These are phyloP conservation scores for Helotiales sp. DNA, from an alignment of 2,329 filamentous ascomycete genomes.

Conservation along the genomic window DNA sequence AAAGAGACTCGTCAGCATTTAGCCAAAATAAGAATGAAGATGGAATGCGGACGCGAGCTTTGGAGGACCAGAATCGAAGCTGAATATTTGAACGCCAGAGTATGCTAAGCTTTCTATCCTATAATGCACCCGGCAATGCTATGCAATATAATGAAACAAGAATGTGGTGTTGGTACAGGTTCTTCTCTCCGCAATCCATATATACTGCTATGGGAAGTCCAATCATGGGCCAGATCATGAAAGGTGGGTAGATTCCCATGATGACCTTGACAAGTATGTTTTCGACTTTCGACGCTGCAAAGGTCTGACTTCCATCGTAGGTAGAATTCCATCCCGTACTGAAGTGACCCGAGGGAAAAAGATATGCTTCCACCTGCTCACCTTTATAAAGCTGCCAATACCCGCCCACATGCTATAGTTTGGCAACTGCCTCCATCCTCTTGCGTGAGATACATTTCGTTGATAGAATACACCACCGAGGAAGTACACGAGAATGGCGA, in stretches of 20 bases:
- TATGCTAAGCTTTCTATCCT: conserved; percentile 28
- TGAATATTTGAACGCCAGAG: conserved; percentile 13
- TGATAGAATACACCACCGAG: conserved; percentile 95
- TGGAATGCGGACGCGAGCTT: not conserved
- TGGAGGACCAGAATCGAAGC: not conserved
- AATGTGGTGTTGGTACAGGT: conserved; percentile 17
- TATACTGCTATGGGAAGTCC: conserved; percentile 3
- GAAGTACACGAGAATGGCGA: conserved; percentile 82
- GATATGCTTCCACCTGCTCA: conserved; percentile 44
- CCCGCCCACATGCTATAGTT: conserved; percentile 94
- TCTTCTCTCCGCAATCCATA: not conserved
- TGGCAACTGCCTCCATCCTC: conserved; percentile 92
- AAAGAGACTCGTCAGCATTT: conserved; percentile 16
- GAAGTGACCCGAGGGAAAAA: conserved; percentile 32
- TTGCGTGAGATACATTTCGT: conserved; percentile 87
- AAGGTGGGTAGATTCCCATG: conserved; percentile 30
- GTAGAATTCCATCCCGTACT: conserved; percentile 34
- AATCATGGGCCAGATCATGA: conserved; percentile 25
- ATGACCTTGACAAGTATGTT: conserved; percentile 26
- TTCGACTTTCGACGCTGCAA: conserved; percentile 22
- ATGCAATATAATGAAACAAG: conserved; percentile 9
- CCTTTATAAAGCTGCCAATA: conserved; percentile 80
- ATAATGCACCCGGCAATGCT: conserved; percentile 8
- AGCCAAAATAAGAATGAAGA: not conserved
- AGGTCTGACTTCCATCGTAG: conserved; percentile 34